phyloP scores from a whole-genome alignment of 331 rosid genomes.

The Erythrophleum ivorense region DNA sequence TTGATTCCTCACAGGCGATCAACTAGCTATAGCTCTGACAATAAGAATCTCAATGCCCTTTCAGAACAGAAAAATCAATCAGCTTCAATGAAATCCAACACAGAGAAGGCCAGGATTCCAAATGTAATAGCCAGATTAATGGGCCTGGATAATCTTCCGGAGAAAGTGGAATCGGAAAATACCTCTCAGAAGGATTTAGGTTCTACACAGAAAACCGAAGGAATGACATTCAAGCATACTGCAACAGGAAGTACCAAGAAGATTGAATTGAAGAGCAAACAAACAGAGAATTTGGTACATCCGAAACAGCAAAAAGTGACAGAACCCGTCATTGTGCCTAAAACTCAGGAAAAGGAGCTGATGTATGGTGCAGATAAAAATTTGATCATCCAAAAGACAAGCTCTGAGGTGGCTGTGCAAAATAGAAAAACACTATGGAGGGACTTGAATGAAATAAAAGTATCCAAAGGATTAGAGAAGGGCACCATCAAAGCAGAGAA shows the following conservation, averaged over 20 bases:
- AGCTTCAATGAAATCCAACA: conserved; percentile 40
- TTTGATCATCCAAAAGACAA: conserved; percentile 37
- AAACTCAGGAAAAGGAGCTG: conserved; percentile 37
- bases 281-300: conserved; percentile 37
- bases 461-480: conserved; percentile 53
- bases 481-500: conserved; percentile 43
- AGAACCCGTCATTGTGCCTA: conserved; percentile 48
- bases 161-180: conserved; percentile 39
- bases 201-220: conserved; percentile 46
- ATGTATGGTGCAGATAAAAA: conserved; percentile 35
- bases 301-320: conserved; percentile 48
- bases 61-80: conserved; percentile 43
- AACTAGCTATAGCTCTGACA: conserved; percentile 44
- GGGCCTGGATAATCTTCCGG: conserved; percentile 84
- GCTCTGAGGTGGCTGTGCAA: conserved; percentile 47
- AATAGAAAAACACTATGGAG: conserved; percentile 47
- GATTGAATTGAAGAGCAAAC: conserved; percentile 47
- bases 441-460: conserved; percentile 47
- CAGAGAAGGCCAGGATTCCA: conserved; percentile 78
- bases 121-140: conserved; percentile 89
- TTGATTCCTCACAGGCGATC: conserved; percentile 57
- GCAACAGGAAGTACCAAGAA: conserved; percentile 46
- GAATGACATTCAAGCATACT: conserved; percentile 37
- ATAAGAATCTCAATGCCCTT: conserved; percentile 39
- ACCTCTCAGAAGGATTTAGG: conserved; percentile 46